These are phyloP conservation scores for Trichosporon asahii DNA, from an alignment of 1,284 basidiomycete genomes.

Conservation along the genomic window DNA sequence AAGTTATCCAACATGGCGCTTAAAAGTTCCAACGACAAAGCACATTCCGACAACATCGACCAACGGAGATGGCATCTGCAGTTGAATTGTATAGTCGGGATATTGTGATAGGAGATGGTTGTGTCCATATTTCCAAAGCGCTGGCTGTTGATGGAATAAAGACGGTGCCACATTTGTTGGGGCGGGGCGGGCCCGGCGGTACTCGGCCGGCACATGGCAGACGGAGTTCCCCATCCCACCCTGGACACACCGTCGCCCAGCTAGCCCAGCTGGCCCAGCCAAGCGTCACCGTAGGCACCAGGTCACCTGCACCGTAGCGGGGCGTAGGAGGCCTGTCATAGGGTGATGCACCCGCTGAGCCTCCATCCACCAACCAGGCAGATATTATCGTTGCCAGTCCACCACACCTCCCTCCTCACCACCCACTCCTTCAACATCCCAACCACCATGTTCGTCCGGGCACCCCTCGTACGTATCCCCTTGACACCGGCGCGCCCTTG, in stretches of 20 bases:
- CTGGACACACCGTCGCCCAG: background rate
- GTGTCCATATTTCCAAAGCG: background rate
- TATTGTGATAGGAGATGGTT: background rate
- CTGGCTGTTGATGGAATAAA: background rate
- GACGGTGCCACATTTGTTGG: conserved; percentile 17
- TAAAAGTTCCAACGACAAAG: background rate
- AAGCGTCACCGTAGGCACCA: background rate
- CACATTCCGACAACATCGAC: background rate
- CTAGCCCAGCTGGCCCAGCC: background rate
- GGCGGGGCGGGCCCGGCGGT: conserved; percentile 15
- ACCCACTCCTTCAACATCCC: conserved; percentile 1
- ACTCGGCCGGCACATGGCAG: conserved; percentile 16
- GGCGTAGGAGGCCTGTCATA: background rate
- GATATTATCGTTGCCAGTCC: background rate
- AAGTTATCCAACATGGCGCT: background rate
- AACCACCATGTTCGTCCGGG: conserved; percentile 33
- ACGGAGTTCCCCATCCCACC: conserved; percentile 5
- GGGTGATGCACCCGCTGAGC: background rate
- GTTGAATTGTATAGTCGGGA: background rate
- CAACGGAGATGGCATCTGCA: background rate
- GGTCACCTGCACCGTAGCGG: too few relatives aligned
- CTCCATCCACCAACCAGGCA: background rate
- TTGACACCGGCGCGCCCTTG: background rate
- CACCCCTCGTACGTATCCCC: conserved; percentile 32
- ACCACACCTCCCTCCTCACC: conserved; percentile 6